These are phyloP conservation scores for Blastobotrys capitulatus DNA, from an alignment of 1,139 yeast genomes.

Conservation along the genomic window DNA sequence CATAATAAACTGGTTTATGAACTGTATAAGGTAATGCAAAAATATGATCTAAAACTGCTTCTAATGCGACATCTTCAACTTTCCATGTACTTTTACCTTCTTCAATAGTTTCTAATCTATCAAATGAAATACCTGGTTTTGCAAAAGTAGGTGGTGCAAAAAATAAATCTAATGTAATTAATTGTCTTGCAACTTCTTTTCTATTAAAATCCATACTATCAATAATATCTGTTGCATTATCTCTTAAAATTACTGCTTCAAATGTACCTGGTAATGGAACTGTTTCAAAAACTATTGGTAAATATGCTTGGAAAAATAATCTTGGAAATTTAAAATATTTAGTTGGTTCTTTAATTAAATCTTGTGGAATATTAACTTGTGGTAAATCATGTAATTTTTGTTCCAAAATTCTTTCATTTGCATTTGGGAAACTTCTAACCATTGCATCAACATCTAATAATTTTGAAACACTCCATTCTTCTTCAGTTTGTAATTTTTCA, in stretches of 20 bases:
- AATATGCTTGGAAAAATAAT: constrained; percentile 59
- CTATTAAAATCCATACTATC: constrained; percentile 84
- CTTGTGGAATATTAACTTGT: constrained; percentile 30
- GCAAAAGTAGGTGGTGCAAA: constrained; percentile 70
- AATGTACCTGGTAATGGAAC: constrained; percentile 64
- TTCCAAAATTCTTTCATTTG: constrained; percentile 4
- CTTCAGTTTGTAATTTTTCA: constrained; percentile 16
- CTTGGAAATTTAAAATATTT: constrained; percentile 42
- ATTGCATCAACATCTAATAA: constrained; percentile 18
- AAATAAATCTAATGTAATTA: constrained; percentile 68
- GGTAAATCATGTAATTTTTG: constrained; percentile 39
- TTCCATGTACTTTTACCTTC: constrained; percentile 63
- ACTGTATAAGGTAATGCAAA: constrained; percentile 66
- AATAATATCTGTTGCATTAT: constrained; percentile 67
- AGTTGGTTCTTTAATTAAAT: constrained; percentile 12
- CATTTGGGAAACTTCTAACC: constrained; percentile 10
- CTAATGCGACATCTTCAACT: constrained; percentile 85
- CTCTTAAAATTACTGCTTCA: constrained; percentile 62
- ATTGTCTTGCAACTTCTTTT: constrained; percentile 78
- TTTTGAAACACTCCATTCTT: constrained; percentile 20
- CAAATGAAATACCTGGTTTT: constrained; percentile 78
- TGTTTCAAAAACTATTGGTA: constrained; percentile 55
- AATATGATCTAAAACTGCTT: constrained; percentile 71
- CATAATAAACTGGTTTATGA: constrained; percentile 71
- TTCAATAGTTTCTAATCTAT: constrained; percentile 48